A percentile compares a stretch with the other conserved stretches of the same genome.
phyloP scores from a whole-genome alignment of 345 rosid species.

The Hibiscus mutabilis region DNA sequence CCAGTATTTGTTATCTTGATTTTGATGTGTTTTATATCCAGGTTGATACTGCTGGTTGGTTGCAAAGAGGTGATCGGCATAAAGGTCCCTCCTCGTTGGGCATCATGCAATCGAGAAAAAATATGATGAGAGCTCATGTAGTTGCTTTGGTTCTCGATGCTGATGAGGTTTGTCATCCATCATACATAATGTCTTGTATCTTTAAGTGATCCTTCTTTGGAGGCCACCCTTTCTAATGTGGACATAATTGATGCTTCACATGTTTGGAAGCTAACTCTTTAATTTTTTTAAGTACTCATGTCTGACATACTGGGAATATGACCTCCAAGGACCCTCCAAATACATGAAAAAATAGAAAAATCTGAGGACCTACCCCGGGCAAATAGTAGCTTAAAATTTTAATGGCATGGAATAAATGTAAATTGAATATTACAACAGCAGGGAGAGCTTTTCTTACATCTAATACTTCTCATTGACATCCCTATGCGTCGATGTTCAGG shows the following conservation, averaged over 20 bases:
- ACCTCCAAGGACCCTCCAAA: too few species aligned
- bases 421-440: background rate
- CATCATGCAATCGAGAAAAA: too few species aligned
- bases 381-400: background rate
- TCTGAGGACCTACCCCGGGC: too few species aligned
- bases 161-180: slow-evolving; percentile 56
- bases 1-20: too few species aligned
- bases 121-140: too few species aligned
- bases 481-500: slow-evolving; percentile 30
- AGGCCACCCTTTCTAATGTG: background rate
- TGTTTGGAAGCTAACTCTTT: background rate
- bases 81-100: too few species aligned
- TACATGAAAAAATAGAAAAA: too few species aligned
- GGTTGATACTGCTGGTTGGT: too few species aligned
- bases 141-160: slow-evolving; percentile 90
- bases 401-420: background rate
- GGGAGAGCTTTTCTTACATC: too few species aligned
- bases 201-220: too few species aligned
- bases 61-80: too few species aligned
- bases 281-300: background rate
- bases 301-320: background rate
- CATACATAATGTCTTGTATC: background rate
- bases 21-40: too few species aligned
- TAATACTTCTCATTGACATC: background rate
- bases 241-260: background rate